Percentiles rank a stretch among this genome's conserved stretches.
phyloP scores from a whole-genome alignment of 805 yeast species.

The Kluyveromyces siamensis region DNA sequence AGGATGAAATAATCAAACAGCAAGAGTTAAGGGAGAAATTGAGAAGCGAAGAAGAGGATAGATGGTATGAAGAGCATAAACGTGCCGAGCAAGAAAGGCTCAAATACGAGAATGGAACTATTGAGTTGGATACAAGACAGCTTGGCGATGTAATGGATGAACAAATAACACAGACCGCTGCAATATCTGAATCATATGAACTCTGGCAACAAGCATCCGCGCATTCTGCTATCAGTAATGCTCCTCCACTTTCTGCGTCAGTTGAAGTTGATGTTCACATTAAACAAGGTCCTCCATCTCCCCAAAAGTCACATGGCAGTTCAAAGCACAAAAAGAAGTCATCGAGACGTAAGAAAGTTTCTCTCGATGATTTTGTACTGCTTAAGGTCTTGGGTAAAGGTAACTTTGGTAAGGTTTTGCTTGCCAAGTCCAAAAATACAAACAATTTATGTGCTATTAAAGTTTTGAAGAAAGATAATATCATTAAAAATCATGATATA shows the following conservation, averaged over 20 bases:
- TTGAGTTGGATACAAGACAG: not conserved
- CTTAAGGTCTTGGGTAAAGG: slow-evolving; percentile 96
- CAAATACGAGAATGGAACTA: not conserved
- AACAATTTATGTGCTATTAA: slow-evolving; percentile 85
- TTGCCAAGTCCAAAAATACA: slow-evolving; percentile 86
- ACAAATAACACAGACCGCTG: not conserved
- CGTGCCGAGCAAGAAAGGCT: not conserved
- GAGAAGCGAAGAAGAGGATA: slow-evolving; percentile 11
- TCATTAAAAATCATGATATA: slow-evolving; percentile 91
- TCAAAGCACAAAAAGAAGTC: slow-evolving; percentile 20
- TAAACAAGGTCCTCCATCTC: slow-evolving; percentile 8
- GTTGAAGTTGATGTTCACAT: not conserved
- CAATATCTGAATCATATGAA: not conserved
- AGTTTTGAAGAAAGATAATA: slow-evolving; percentile 91
- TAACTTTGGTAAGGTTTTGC: slow-evolving; percentile 96
- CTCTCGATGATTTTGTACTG: slow-evolving; percentile 90
- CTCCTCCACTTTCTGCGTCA: not conserved
- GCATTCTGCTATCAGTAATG: not conserved
- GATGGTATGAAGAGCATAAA: slow-evolving; percentile 13
- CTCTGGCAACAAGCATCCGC: not conserved
- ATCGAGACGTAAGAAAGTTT: slow-evolving; percentile 57
- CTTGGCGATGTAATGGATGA: not conserved
- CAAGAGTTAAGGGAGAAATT: slow-evolving; percentile 9
- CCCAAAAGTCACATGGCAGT: slow-evolving; percentile 16
- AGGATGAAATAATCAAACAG: not conserved